These are phyloP conservation scores for Phylloporus sp. DNA, from an alignment of 768 basidiomycete genomes.

Conservation along the genomic window DNA sequence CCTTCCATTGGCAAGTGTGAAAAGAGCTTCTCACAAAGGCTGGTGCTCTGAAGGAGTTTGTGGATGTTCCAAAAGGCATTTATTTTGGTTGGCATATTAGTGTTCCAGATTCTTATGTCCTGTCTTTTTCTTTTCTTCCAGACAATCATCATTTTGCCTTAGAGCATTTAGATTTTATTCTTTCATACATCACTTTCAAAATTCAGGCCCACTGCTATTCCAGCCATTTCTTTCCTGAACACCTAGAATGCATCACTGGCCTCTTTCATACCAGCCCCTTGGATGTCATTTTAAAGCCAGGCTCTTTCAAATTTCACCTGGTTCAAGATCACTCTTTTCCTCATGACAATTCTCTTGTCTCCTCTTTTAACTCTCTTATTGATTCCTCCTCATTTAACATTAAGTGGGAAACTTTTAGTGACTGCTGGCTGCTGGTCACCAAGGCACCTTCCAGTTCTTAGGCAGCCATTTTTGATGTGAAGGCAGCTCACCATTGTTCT, in stretches of 20 bases:
- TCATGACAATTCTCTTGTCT: too few relatives aligned
- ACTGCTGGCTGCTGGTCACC: background rate
- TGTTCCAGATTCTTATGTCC: background rate
- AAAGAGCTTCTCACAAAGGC: background rate
- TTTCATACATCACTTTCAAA: conserved; percentile 31
- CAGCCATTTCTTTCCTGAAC: background rate
- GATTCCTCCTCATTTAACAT: too few relatives aligned
- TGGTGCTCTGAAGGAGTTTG: background rate
- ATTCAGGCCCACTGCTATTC: conserved; percentile 31
- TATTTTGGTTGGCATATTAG: background rate
- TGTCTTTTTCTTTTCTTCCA: background rate
- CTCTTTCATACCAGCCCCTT: conserved; percentile 39
- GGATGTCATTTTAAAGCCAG: conserved; percentile 34
- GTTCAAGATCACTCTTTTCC: conserved; percentile 25
- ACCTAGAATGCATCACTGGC: conserved; percentile 33
- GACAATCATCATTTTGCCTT: background rate
- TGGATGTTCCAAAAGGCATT: background rate
- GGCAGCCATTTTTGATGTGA: background rate
- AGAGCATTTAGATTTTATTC: conserved; percentile 18
- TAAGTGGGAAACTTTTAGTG: background rate
- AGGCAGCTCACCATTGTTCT: background rate
- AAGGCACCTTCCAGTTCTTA: background rate
- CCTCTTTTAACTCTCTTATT: too few relatives aligned
- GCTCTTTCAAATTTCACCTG: conserved; percentile 21
- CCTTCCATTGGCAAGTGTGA: conserved; percentile 21